A percentile compares a stretch with the other conserved stretches of the same genome.
These are phyloP conservation scores for Sclerotiophoma versabilis DNA, from an alignment of 2,329 filamentous ascomycete genomes.

Conservation along the genomic window DNA sequence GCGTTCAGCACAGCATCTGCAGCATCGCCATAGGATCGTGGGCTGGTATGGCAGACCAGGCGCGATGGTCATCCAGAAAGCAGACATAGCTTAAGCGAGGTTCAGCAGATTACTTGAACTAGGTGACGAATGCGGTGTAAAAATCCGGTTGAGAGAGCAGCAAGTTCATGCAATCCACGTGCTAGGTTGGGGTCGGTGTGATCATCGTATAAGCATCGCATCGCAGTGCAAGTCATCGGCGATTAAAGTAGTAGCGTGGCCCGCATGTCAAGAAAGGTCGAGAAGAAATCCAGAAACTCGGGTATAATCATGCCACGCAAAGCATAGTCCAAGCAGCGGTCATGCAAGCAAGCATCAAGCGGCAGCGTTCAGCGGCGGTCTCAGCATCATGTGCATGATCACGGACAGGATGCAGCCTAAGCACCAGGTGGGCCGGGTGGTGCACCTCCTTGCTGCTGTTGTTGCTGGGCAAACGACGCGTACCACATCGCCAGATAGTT, in stretches of 20 bases:
- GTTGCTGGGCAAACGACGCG: constrained; percentile 68
- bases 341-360: constrained; percentile 50
- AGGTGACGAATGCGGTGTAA: constrained; percentile 5
- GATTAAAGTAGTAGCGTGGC: constrained; percentile 9
- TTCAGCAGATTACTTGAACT: constrained; percentile 13
- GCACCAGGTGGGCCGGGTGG: constrained; percentile 46
- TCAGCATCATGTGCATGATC: constrained; percentile 48
- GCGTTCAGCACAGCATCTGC: not conserved
- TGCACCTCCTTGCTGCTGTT: constrained; percentile 50
- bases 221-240: constrained; percentile 30
- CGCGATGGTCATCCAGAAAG: constrained; percentile 8
- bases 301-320: constrained; percentile 37
- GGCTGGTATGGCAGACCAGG: not conserved
- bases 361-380: constrained; percentile 43
- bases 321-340: constrained; percentile 38
- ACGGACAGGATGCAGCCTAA: constrained; percentile 42
- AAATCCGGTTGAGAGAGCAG: constrained; percentile 6
- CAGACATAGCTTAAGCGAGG: constrained; percentile 13
- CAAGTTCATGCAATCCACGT: constrained; percentile 12
- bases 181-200: constrained; percentile 6
- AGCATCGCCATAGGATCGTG: not conserved
- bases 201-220: constrained; percentile 19
- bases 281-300: constrained; percentile 24
- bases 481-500: constrained; percentile 84
- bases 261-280: constrained; percentile 26